Evolutionary conservation across 106 monocot species (phyloP), one percentile per base, ranked within the genome.

Genomic region (Allium cepa): DNA sequence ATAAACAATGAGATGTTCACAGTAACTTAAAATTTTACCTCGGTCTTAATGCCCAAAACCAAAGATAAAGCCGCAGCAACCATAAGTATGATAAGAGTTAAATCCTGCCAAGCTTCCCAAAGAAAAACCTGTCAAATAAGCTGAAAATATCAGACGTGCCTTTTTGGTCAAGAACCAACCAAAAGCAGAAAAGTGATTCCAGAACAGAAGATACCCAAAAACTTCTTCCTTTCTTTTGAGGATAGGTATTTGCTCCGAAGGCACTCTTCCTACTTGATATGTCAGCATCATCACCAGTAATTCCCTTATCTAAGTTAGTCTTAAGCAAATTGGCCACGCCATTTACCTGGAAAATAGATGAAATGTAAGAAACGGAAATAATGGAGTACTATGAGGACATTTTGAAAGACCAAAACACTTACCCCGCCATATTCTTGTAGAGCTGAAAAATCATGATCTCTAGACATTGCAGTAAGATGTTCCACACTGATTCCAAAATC

Each of bases 41-140:
- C 94, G 10, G 94, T 94, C 67, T 78, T 90, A 60, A 94, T 90
- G 78, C 94, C 94, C 74, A 94, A 68, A 3, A 76, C 80, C 50
- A 94, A 78, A 49, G 94, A 94, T 50, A 94, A 10, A 46, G 82
- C 80, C 8, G 94, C 94, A 64, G 94, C 94, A 64, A 94, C 51
- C 75, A 94, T 94, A 69, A 94, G 82, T 53, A 94, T 94, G 53
- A 94, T 53, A 49, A 94, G 87, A 10, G 94, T 94, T 64, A 86
- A 66, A 66, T 94, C 94, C 80, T 94, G 84, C 50, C 87, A 87
- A 62, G 94, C 84, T 77, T 94, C 94, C 90, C 90, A 94, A 26
- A 94, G 63, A 70, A 94, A 94, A 78, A 83, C 80, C 94, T 90
- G 55, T 36, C 36, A 36, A 36, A 36, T 36, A 36, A 36, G 5